Evolutionary conservation across 2,329 filamentous ascomycete species (phyloP).

Genomic region (Pseudocercospora crystallina): DNA sequence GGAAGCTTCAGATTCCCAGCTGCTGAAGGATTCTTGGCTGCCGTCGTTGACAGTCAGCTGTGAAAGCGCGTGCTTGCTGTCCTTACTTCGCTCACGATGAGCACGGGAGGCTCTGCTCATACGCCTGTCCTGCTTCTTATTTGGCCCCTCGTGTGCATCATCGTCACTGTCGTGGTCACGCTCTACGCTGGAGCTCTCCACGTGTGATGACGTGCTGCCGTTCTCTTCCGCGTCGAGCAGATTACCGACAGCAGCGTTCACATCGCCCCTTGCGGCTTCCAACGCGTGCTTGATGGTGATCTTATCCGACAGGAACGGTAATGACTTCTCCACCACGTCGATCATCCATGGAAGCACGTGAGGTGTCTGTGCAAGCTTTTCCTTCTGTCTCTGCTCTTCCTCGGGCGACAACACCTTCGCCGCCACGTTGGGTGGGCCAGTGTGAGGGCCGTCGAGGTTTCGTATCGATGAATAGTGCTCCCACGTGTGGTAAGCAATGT

Average conservation of each 20-base stretch:
- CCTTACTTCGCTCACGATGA: slow-evolving; percentile 25
- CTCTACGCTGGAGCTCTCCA: slow-evolving; percentile 51
- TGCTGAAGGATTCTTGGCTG: slow-evolving; percentile 38
- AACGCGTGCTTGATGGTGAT: slow-evolving; percentile 54
- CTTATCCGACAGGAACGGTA: slow-evolving; percentile 53
- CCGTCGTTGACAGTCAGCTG: slow-evolving; percentile 31
- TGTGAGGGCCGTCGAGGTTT: slow-evolving; percentile 59
- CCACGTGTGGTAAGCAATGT: slow-evolving; percentile 54
- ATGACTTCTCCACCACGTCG: slow-evolving; percentile 51
- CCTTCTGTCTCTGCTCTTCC: slow-evolving; percentile 41
- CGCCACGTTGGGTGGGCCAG: slow-evolving; percentile 53
- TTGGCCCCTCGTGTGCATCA: slow-evolving; percentile 48
- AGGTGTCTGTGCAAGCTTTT: slow-evolving; percentile 39
- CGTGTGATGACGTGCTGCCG: slow-evolving; percentile 43
- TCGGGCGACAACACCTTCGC: slow-evolving; percentile 39
- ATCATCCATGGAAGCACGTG: slow-evolving; percentile 57
- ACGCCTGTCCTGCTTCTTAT: slow-evolving; percentile 52
- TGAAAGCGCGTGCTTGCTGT: slow-evolving; percentile 33
- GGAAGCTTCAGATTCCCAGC: slow-evolving; percentile 34
- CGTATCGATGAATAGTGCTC: slow-evolving; percentile 68
- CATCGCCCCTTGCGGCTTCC: slow-evolving; percentile 54
- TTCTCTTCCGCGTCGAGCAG: slow-evolving; percentile 52
- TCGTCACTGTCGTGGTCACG: slow-evolving; percentile 54
- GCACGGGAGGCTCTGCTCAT: slow-evolving; percentile 46
- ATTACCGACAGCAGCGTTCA: slow-evolving; percentile 54